Evolutionary conservation across 441 rosid species (phyloP).

Genomic region (Adansonia rubrostipa): DNA sequence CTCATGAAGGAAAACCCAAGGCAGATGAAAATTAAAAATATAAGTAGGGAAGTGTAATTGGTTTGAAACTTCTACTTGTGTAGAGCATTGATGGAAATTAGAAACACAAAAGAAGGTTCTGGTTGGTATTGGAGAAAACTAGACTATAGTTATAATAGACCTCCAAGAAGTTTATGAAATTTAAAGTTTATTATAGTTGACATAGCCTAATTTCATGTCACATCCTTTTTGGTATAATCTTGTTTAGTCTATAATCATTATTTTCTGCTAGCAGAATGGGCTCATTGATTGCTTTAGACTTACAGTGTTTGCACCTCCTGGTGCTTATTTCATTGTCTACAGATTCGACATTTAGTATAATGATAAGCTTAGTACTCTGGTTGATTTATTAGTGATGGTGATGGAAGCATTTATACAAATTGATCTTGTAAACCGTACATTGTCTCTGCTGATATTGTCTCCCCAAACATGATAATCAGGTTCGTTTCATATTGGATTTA

Average conservation of each 20-base stretch:
- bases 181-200: not conserved
- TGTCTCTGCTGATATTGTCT: slow-evolving; percentile 29
- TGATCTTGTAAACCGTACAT: slow-evolving; percentile 9
- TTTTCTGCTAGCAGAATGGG: slow-evolving; percentile 10
- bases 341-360: not conserved
- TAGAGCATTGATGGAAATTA: slow-evolving; percentile 1
- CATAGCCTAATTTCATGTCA: slow-evolving; percentile 13
- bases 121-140: not conserved
- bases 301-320: not conserved
- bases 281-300: slow-evolving; percentile 3
- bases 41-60: slow-evolving; percentile 10
- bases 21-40: not conserved
- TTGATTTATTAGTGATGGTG: not conserved
- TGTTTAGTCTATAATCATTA: not conserved
- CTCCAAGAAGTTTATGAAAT: slow-evolving; percentile 17
- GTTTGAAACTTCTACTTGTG: slow-evolving; percentile 13
- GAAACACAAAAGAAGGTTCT: slow-evolving; percentile 7
- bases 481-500: slow-evolving; percentile 54
- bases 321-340: not conserved
- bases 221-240: not conserved
- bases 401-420: slow-evolving; percentile 12
- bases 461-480: slow-evolving; percentile 46
- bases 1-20: not conserved
- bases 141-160: slow-evolving; percentile 15
- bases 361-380: not conserved